Evolutionary conservation across 1,284 basidiomycete species (phyloP).

Genomic region (Tetrapyrgos nigripes): DNA sequence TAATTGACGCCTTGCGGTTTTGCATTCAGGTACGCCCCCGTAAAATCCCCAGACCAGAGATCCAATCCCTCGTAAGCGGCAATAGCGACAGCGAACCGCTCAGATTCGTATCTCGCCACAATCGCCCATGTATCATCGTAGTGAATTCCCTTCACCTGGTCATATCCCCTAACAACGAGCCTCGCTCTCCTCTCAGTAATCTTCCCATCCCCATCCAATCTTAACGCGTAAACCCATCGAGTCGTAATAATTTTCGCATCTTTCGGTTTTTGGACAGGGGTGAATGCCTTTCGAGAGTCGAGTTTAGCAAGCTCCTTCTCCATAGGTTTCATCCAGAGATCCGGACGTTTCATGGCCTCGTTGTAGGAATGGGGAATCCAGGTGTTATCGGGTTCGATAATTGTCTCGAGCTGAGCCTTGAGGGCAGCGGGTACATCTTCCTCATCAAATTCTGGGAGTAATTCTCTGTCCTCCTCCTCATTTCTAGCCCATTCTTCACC

Average conservation of each 20-base stretch:
- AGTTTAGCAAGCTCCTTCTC: neutral
- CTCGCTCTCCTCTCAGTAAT: neutral
- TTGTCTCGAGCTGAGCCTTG: too few species aligned
- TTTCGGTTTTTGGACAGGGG: neutral
- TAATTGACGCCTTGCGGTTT: conserved; percentile 6
- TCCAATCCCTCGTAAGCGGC: neutral
- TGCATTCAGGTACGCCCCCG: neutral
- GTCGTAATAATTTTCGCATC: neutral
- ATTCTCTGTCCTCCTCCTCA: too few species aligned
- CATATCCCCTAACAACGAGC: neutral
- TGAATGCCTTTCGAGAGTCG: neutral
- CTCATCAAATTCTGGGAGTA: too few species aligned
- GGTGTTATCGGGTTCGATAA: too few species aligned
- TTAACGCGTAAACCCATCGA: neutral
- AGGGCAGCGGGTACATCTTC: too few species aligned
- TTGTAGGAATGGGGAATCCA: neutral
- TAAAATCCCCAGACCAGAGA: conserved; percentile 3
- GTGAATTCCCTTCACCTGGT: neutral
- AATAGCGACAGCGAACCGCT: neutral
- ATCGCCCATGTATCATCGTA: neutral
- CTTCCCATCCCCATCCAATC: neutral
- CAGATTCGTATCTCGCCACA: neutral
- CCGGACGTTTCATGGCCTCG: neutral
- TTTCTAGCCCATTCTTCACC: too few species aligned
- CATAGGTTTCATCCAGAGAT: neutral